phyloP scores from a whole-genome alignment of 306 rosid species.

The Heteromeles arbutifolia region DNA sequence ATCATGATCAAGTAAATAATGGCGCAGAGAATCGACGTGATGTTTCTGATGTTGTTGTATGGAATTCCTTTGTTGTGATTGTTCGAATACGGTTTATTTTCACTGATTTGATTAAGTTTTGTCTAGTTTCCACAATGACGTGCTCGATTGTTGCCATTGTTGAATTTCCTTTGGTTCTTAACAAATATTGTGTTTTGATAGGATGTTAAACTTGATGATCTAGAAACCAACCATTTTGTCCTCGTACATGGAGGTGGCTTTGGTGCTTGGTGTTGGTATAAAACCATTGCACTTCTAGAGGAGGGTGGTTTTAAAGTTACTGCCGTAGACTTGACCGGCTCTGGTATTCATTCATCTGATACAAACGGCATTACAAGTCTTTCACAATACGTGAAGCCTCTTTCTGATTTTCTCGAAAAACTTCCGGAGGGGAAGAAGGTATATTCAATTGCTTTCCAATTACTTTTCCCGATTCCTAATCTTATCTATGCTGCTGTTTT shows the following conservation, averaged over 20 bases:
- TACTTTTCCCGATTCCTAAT: not conserved
- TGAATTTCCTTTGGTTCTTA: constrained; percentile 12
- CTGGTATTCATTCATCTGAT: constrained; percentile 78
- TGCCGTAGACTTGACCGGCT: constrained; percentile 89
- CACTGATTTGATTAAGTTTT: not conserved
- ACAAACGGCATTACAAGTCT: constrained; percentile 62
- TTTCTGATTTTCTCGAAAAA: constrained; percentile 62
- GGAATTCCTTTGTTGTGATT: not conserved
- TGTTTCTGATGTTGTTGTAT: not conserved
- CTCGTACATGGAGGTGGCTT: constrained; percentile 99
- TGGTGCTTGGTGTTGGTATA: constrained; percentile 99
- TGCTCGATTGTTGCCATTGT: not conserved
- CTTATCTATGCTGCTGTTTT: not conserved
- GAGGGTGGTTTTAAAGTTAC: constrained; percentile 78
- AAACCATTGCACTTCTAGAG: constrained; percentile 91
- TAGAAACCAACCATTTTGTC: constrained; percentile 80
- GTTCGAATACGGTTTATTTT: not conserved
- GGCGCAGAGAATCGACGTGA: not conserved
- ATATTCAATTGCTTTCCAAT: constrained; percentile 5
- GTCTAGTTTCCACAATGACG: not conserved
- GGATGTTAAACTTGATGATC: constrained; percentile 74
- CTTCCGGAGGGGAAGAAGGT: constrained; percentile 82
- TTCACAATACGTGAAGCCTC: constrained; percentile 85
- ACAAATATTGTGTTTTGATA: constrained; percentile 19
- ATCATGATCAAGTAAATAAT: not conserved